Conservation (phyloP, 768 basidiomycete genomes). For the Erythrobasidium yunnanense region DNA sequence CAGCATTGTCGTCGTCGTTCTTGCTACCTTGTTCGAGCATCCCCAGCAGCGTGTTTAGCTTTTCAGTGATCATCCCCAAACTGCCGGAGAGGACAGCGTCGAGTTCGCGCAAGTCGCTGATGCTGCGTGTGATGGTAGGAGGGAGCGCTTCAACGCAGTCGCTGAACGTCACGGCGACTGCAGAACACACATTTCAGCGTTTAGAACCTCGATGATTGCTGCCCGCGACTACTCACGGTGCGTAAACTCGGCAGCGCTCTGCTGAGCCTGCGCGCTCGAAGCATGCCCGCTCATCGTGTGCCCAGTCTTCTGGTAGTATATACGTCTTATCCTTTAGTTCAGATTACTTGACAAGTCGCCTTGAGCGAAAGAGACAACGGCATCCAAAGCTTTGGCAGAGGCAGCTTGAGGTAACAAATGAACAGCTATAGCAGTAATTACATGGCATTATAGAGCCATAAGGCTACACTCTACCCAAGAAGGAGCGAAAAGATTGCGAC, state of each 20-base stretch:
- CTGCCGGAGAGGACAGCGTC: slow-evolving; percentile 83
- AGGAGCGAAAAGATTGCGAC: too few species aligned
- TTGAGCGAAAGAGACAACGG: too few species aligned
- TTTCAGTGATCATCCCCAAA: slow-evolving; percentile 65
- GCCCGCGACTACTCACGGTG: not conserved
- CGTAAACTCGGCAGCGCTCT: slow-evolving; percentile 22
- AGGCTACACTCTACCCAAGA: too few species aligned
- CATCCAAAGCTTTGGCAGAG: too few species aligned
- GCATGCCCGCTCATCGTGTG: too few species aligned
- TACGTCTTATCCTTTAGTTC: not conserved
- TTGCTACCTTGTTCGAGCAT: too few species aligned
- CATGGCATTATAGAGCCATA: too few species aligned
- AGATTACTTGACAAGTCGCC: too few species aligned
- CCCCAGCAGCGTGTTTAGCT: slow-evolving; percentile 61
- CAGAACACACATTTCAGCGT: not conserved
- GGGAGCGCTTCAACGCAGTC: slow-evolving; percentile 90
- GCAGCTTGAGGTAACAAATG: too few species aligned
- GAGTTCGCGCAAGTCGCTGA: slow-evolving; percentile 93
- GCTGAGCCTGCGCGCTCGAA: slow-evolving; percentile 9
- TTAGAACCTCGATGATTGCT: not conserved
- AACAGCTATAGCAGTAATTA: too few species aligned
- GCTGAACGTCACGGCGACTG: slow-evolving; percentile 53
- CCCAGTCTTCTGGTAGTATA: not conserved
- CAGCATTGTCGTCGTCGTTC: slow-evolving; percentile 42
- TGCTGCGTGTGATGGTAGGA: slow-evolving; percentile 81